Evolutionary conservation across 169 alveolate genomes (phyloP).

Genomic region (Nephromyces sp.): DNA sequence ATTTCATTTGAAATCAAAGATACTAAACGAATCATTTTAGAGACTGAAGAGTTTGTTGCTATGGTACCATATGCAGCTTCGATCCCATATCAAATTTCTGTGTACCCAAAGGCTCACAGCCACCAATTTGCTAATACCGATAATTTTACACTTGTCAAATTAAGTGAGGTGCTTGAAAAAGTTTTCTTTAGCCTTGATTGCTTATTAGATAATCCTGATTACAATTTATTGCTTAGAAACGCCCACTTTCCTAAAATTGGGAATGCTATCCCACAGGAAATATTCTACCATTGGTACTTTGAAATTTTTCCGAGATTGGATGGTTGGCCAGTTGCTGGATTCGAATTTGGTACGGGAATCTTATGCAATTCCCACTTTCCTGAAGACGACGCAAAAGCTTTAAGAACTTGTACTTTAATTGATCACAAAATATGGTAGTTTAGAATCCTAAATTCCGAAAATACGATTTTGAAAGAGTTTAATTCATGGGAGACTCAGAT

Average conservation of each 20-base stretch:
- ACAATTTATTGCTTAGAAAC: conserved; percentile 2
- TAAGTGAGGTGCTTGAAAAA: background rate
- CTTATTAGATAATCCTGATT: background rate
- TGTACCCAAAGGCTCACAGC: background rate
- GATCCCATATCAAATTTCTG: background rate
- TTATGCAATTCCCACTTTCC: conserved; percentile 5
- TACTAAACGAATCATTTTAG: background rate
- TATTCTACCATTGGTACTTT: conserved; percentile 1
- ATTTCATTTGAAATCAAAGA: background rate
- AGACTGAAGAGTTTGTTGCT: background rate
- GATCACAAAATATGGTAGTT: background rate
- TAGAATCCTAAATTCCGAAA: no score
- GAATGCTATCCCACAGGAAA: background rate
- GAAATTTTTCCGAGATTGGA: conserved; percentile 3
- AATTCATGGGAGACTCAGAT: no score
- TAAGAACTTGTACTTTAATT: background rate
- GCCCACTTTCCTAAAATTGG: background rate
- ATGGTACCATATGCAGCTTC: conserved; percentile 7
- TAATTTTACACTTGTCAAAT: background rate
- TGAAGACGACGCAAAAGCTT: background rate
- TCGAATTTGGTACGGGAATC: conserved; percentile 10
- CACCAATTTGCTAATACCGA: background rate
- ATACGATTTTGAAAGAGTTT: no score
- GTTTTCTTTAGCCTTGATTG: background rate
- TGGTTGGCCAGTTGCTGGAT: conserved; percentile 15